Conservation (phyloP, 345 rosid genomes). For the Populus simonii region DNA sequence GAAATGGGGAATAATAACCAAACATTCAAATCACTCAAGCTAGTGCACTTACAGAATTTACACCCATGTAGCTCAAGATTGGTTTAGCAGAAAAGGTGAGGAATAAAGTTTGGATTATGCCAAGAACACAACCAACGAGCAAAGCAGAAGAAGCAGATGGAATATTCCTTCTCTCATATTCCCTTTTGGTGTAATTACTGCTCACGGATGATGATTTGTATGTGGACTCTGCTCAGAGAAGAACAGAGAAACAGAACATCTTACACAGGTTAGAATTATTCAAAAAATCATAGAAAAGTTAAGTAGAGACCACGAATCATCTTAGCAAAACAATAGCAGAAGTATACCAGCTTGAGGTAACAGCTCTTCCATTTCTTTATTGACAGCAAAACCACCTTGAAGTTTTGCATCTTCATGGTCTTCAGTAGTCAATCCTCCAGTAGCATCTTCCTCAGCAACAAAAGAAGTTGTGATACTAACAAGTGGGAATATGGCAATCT, state of each 20-base stretch:
- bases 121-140: slow-evolving; percentile 29
- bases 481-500: slow-evolving; percentile 33
- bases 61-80: slow-evolving; percentile 25
- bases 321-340: background rate
- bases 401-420: slow-evolving; percentile 8
- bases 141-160: slow-evolving; percentile 37
- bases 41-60: slow-evolving; percentile 18
- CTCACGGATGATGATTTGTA: slow-evolving; percentile 10
- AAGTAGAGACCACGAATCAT: background rate
- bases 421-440: background rate
- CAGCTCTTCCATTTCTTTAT: slow-evolving; percentile 20
- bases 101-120: slow-evolving; percentile 18
- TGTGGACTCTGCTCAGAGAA: slow-evolving; percentile 19
- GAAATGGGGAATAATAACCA: background rate
- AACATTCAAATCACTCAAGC: background rate
- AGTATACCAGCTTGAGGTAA: slow-evolving; percentile 16
- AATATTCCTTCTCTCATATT: slow-evolving; percentile 20
- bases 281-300: background rate
- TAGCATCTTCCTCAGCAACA: slow-evolving; percentile 30
- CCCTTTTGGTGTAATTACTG: background rate
- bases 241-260: background rate
- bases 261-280: background rate
- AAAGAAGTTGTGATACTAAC: slow-evolving; percentile 34
- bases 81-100: slow-evolving; percentile 22
- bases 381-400: slow-evolving; percentile 11